Evolutionary conservation across 1,284 basidiomycete genomes (phyloP).

Genomic region (Golubevia sp.): DNA sequence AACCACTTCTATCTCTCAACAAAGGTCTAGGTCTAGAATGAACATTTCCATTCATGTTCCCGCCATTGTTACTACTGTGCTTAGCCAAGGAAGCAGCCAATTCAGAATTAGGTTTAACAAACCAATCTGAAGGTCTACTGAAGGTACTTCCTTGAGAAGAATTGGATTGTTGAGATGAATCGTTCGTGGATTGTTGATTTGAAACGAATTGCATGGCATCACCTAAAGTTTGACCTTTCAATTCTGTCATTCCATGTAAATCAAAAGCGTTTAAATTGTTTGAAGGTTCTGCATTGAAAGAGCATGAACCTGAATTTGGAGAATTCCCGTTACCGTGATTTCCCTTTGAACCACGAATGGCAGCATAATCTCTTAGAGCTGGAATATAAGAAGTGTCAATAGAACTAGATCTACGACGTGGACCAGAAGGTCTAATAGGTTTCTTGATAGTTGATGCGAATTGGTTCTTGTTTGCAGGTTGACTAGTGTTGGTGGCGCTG

Average conservation of each 20-base stretch:
- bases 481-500: background rate
- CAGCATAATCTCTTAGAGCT: background rate
- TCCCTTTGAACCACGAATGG: background rate
- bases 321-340: too few relatives aligned
- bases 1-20: conserved; percentile 36
- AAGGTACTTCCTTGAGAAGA: background rate
- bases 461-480: background rate
- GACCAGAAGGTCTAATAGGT: conserved; percentile 15
- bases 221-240: background rate
- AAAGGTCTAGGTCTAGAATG: conserved; percentile 15
- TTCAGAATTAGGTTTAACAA: background rate
- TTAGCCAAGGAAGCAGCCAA: background rate
- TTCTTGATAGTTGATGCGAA: background rate
- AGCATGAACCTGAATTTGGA: background rate
- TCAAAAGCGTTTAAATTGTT: conserved; percentile 15
- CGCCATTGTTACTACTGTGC: background rate
- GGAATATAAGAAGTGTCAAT: conserved; percentile 21
- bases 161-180: background rate
- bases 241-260: background rate
- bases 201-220: background rate
- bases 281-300: conserved; percentile 3
- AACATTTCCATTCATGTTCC: background rate
- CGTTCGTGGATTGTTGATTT: background rate
- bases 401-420: conserved; percentile 30
- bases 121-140: background rate